Evolutionary conservation across 2,329 filamentous ascomycete species (phyloP).

Genomic region (Sclerotinia glacialis): DNA sequence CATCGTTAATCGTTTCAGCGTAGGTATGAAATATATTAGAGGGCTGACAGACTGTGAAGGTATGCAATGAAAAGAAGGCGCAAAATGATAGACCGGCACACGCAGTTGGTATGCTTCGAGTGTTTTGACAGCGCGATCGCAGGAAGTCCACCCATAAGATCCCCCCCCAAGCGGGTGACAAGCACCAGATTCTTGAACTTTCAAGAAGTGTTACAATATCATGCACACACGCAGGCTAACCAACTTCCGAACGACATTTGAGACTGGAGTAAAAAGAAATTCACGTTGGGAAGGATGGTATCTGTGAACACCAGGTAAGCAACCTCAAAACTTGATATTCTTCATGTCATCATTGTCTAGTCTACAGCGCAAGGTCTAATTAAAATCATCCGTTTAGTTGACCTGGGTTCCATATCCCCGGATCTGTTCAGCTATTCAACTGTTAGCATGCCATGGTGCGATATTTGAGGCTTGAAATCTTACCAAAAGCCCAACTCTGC

Average conservation of each 20-base stretch:
- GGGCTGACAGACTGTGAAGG: neutral
- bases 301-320: neutral
- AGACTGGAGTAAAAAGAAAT: neutral
- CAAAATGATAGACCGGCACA: neutral
- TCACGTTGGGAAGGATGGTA: neutral
- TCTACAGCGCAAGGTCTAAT: constrained; percentile 33
- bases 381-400: constrained; percentile 40
- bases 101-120: neutral
- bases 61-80: neutral
- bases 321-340: constrained; percentile 24
- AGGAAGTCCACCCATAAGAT: neutral
- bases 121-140: neutral
- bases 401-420: constrained; percentile 89
- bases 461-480: constrained; percentile 24
- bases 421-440: constrained; percentile 73
- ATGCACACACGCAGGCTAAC: neutral
- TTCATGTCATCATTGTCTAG: constrained; percentile 35
- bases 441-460: constrained; percentile 26
- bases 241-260: neutral
- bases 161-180: neutral
- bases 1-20: neutral
- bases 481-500: constrained; percentile 89
- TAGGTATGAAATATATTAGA: neutral
- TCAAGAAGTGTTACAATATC: neutral
- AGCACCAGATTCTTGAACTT: constrained; percentile 1